Base-by-base conservation (phyloP, 2,329 filamentous ascomycete species). In the Fusarium illudens region DNA sequence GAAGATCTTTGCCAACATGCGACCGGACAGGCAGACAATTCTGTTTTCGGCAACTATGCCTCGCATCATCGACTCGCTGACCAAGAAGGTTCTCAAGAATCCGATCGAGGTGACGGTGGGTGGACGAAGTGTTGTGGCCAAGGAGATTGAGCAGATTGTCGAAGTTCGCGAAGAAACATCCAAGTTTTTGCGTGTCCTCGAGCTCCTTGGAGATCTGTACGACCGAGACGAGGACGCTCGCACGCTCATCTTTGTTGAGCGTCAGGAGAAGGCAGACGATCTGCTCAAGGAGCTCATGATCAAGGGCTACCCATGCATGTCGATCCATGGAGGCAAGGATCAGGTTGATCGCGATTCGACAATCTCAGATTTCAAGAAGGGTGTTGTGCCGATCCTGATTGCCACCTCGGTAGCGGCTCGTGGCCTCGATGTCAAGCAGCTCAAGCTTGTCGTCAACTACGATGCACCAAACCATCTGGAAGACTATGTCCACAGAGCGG, bases 21-120 rank as follows among this genome's bases (percentile, higher is more conserved):
- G 96, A 49, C 94, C 96, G 1, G 92, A 97, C 77, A 90, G 92
- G 52, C 96, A 99, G 77, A 97, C 94, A 1, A 94, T 98, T 53
- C 85, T 98, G 22, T 99, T 98, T 79, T 98, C 96, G 0, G 96
- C 96, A 4, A 99, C 96, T 0, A 97, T 98, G 84, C 96, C 96
- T 19, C 89, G 92, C 48, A 94, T 95, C 68, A 97, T 99, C 85
- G 93, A 97, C 76, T 90, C 92, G 0, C 80, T 98, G 50, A 96
- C 94, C 20, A 92, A 95, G 65, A 97, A 98, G 79, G 92, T 94
- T 0, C 83, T 98, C 37, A 89, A 88, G 44, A 92, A 91, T 64
- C 93, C 96, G 0, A 89, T 97, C 22, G 94, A 98, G 79, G 97
- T 99, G 67, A 91, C 92, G 1, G 94, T 99, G 17, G 96, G 96